Evolutionary conservation across 441 rosid species (phyloP).

Genomic region (Erysimum cheiri): DNA sequence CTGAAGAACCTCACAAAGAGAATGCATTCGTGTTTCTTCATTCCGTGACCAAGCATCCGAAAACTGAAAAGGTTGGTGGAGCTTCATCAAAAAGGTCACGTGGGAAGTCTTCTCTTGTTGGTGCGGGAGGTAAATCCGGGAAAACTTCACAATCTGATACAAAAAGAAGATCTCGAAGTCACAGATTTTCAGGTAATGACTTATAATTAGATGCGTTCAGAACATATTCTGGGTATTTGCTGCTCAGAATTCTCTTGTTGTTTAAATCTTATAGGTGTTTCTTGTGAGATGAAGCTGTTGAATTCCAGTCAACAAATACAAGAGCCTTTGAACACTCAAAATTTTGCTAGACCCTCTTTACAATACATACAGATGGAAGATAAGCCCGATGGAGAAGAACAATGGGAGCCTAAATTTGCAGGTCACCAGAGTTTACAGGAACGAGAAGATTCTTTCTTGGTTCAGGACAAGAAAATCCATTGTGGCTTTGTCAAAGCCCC

Average conservation of each 20-base stretch:
- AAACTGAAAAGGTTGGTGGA: constrained; percentile 18
- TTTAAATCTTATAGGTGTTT: constrained; percentile 49
- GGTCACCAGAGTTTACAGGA: constrained; percentile 82
- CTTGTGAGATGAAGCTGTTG: constrained; percentile 77
- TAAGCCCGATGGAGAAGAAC: constrained; percentile 54
- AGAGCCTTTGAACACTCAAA: constrained; percentile 77
- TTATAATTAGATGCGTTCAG: background rate
- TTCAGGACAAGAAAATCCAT: constrained; percentile 68
- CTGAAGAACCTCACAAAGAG: constrained; percentile 37
- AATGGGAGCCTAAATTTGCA: constrained; percentile 85
- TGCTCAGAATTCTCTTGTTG: constrained; percentile 1
- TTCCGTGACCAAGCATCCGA: constrained; percentile 9
- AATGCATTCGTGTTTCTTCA: constrained; percentile 14
- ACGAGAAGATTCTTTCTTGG: constrained; percentile 72
- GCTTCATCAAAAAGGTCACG: constrained; percentile 38
- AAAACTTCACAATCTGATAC: constrained; percentile 51
- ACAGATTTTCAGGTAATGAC: constrained; percentile 56
- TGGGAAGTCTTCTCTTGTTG: constrained; percentile 44
- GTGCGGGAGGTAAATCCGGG: constrained; percentile 44
- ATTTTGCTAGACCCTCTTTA: constrained; percentile 70
- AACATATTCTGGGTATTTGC: constrained; percentile 2
- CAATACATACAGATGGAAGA: constrained; percentile 70
- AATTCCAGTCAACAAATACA: constrained; percentile 74
- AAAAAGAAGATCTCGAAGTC: constrained; percentile 62
- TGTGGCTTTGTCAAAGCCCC: constrained; percentile 90